phyloP scores from a whole-genome alignment of 148 eudicot genomes.

The Vaccinium myrtillus region DNA sequence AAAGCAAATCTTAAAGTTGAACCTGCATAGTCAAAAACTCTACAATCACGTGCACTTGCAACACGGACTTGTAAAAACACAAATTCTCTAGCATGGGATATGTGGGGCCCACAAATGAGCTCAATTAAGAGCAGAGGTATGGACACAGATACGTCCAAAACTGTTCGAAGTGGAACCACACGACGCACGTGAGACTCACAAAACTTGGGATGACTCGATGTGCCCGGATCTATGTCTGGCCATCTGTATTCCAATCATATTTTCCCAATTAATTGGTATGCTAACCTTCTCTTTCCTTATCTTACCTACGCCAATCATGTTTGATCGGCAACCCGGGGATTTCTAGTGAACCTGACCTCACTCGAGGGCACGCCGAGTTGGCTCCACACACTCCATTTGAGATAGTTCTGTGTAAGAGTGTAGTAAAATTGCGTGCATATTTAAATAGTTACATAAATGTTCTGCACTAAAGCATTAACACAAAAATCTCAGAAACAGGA shows the following conservation, averaged over 20 bases:
- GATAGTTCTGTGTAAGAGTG: background rate
- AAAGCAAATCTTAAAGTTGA: background rate
- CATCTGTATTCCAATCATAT: too few relatives aligned
- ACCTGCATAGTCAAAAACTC: background rate
- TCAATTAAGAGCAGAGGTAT: background rate
- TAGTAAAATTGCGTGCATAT: background rate
- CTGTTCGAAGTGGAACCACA: background rate
- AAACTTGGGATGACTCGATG: background rate
- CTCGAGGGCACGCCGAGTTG: background rate
- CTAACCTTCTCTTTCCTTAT: background rate
- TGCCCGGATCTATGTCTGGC: background rate
- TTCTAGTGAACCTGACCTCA: background rate
- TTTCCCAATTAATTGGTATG: background rate
- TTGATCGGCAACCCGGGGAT: background rate
- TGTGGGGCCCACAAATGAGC: background rate
- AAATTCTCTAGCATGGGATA: background rate
- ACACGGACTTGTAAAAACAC: background rate
- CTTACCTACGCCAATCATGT: background rate
- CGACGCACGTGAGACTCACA: background rate
- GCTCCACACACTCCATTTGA: background rate
- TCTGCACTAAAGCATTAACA: background rate
- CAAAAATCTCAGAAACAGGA: background rate
- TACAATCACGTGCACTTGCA: background rate
- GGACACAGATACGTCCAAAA: background rate
- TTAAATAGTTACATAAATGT: background rate